These are phyloP conservation scores for Pseudonectria buxi DNA, from an alignment of 2,329 filamentous ascomycete genomes.

Conservation along the genomic window DNA sequence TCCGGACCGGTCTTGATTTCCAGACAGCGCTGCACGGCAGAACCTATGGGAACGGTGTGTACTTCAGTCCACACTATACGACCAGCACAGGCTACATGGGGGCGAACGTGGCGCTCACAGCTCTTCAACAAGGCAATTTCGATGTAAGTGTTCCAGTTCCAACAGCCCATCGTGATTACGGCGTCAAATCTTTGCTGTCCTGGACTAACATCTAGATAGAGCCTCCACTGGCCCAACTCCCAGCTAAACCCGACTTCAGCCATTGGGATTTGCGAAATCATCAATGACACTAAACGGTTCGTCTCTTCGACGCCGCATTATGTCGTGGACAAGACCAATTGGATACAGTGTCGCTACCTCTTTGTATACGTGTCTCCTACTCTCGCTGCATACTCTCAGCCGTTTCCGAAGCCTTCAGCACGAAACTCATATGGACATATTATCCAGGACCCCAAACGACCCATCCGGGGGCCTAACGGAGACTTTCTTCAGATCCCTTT, in stretches of 20 bases:
- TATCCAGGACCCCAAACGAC: conserved; percentile 17
- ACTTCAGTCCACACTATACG: conserved; percentile 50
- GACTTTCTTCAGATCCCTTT: conserved; percentile 19
- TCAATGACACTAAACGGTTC: conserved; percentile 65
- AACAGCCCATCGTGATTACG: not conserved
- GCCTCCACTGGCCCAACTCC: conserved; percentile 58
- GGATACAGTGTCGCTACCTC: conserved; percentile 86
- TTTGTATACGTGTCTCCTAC: conserved; percentile 42
- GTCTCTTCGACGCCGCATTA: conserved; percentile 50
- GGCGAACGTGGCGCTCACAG: not conserved
- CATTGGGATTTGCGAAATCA: conserved; percentile 76
- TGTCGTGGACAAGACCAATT: conserved; percentile 69
- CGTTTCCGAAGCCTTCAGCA: conserved; percentile 6
- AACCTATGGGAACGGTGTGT: conserved; percentile 71
- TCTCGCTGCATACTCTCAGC: conserved; percentile 1
- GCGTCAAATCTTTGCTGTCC: too few relatives aligned
- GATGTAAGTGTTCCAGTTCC: not conserved
- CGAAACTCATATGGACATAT: conserved; percentile 14
- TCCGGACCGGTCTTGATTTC: conserved; percentile 75
- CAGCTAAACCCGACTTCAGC: conserved; percentile 51
- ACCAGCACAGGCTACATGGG: conserved; percentile 10
- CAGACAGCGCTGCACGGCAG: conserved; percentile 57
- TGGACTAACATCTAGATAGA: conserved; percentile 2
- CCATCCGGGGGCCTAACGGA: conserved; percentile 2
- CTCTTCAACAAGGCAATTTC: too few relatives aligned